phyloP scores from a whole-genome alignment of 192 early-diverging fungal genomes.

The Coemansia sp. region DNA sequence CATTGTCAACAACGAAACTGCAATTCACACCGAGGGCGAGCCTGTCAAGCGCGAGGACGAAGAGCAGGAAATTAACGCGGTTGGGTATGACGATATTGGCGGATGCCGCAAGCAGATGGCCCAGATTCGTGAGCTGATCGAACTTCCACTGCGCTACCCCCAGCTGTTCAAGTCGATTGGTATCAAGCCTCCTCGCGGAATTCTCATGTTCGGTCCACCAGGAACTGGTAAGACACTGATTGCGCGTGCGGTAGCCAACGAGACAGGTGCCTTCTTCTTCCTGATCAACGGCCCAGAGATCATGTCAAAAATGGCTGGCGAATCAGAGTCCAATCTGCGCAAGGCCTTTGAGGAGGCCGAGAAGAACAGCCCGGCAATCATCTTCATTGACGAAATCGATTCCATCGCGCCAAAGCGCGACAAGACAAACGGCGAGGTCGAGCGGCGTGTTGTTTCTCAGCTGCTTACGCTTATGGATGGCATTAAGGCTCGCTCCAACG shows the following conservation, averaged over 20 bases:
- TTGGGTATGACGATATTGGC: slow-evolving; percentile 99
- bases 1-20: slow-evolving; percentile 97
- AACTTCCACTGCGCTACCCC: slow-evolving; percentile 95
- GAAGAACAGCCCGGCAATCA: slow-evolving; percentile 95
- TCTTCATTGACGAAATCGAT: slow-evolving; percentile 99
- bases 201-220: slow-evolving; percentile 97
- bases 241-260: slow-evolving; percentile 98
- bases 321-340: slow-evolving; percentile 94
- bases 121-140: slow-evolving; percentile 98
- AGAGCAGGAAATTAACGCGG: slow-evolving; percentile 86
- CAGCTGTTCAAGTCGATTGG: slow-evolving; percentile 99
- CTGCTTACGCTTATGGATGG: slow-evolving; percentile 98
- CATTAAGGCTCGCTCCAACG: slow-evolving; percentile 93
- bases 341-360: slow-evolving; percentile 99
- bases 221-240: slow-evolving; percentile 99
- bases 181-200: slow-evolving; percentile 98
- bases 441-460: slow-evolving; percentile 98
- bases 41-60: slow-evolving; percentile 99
- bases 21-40: slow-evolving; percentile 98
- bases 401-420: slow-evolving; percentile 99
- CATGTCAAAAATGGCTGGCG: slow-evolving; percentile 99
- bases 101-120: slow-evolving; percentile 98
- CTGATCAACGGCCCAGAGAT: slow-evolving; percentile 99
- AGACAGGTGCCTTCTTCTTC: slow-evolving; percentile 99
- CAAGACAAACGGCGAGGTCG: slow-evolving; percentile 98